These are phyloP conservation scores for Letharia lupina DNA, from an alignment of 495 filamentous ascomycete genomes.

Conservation along the genomic window DNA sequence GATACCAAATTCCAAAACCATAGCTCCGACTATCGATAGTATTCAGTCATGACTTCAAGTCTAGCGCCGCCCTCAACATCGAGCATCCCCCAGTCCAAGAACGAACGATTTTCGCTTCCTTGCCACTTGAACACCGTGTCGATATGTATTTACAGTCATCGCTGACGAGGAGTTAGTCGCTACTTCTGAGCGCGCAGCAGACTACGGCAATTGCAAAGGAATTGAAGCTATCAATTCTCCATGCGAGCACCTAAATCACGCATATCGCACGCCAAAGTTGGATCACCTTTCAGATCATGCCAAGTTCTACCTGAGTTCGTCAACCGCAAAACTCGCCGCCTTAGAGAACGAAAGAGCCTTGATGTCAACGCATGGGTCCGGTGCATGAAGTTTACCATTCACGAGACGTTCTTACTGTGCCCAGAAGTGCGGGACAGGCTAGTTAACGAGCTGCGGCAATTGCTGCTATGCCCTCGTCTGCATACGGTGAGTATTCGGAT, in stretches of 20 bases:
- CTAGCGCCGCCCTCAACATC: neutral
- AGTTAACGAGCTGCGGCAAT: no score
- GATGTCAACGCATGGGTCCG: neutral
- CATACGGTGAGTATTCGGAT: no score
- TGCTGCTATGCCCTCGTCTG: no score
- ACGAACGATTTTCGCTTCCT: neutral
- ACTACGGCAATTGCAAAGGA: neutral
- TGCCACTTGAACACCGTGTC: neutral
- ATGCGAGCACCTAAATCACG: neutral
- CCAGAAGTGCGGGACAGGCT: neutral
- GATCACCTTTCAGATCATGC: neutral
- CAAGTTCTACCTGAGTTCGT: neutral
- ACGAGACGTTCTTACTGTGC: neutral
- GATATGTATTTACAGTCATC: neutral
- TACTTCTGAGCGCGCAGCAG: neutral
- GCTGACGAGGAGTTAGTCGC: neutral
- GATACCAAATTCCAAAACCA: neutral
- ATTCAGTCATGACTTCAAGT: neutral
- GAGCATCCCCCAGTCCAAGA: neutral
- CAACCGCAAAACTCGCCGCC: neutral
- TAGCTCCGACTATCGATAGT: neutral
- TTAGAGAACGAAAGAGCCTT: neutral
- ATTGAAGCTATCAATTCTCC: neutral
- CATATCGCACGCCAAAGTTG: neutral
- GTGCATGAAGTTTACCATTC: neutral